These are phyloP conservation scores for Acorus calamus DNA, from an alignment of 106 monocot species.

Conservation along the genomic window DNA sequence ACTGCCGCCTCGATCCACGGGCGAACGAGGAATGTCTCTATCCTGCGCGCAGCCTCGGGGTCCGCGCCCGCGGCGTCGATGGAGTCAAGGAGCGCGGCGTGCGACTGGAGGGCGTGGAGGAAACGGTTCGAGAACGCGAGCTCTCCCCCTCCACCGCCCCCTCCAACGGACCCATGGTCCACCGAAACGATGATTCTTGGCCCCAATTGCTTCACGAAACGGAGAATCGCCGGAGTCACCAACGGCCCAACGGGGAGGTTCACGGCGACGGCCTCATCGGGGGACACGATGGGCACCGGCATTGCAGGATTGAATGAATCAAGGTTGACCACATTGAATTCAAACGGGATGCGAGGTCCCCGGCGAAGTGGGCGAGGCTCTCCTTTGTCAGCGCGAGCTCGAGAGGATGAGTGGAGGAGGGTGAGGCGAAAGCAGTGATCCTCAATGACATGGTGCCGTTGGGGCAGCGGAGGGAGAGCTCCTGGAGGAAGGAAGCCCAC, in stretches of 20 bases:
- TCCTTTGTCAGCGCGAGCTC: slow-evolving; percentile 68
- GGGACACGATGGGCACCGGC: slow-evolving; percentile 16
- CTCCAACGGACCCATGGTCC: slow-evolving; percentile 53
- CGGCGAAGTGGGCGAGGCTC: slow-evolving; percentile 72
- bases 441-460: slow-evolving; percentile 24
- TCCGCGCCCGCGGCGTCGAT: slow-evolving; percentile 62
- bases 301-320: slow-evolving; percentile 53
- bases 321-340: slow-evolving; percentile 49
- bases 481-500: slow-evolving; percentile 73
- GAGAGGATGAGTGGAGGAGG: slow-evolving; percentile 44
- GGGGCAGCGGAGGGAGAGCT: slow-evolving; percentile 23
- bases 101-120: slow-evolving; percentile 48
- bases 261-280: slow-evolving; percentile 60
- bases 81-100: slow-evolving; percentile 60
- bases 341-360: slow-evolving; percentile 54
- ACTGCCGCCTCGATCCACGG: slow-evolving; percentile 48
- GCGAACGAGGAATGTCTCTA: slow-evolving; percentile 60
- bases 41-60: slow-evolving; percentile 45
- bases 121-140: slow-evolving; percentile 65
- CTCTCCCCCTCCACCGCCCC: slow-evolving; percentile 9
- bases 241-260: slow-evolving; percentile 47
- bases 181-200: slow-evolving; percentile 71
- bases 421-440: slow-evolving; percentile 61
- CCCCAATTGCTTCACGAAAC: slow-evolving; percentile 60
- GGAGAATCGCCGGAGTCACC: slow-evolving; percentile 27